These are phyloP conservation scores for Letharia columbiana DNA, from an alignment of 495 filamentous ascomycete species.

Conservation along the genomic window DNA sequence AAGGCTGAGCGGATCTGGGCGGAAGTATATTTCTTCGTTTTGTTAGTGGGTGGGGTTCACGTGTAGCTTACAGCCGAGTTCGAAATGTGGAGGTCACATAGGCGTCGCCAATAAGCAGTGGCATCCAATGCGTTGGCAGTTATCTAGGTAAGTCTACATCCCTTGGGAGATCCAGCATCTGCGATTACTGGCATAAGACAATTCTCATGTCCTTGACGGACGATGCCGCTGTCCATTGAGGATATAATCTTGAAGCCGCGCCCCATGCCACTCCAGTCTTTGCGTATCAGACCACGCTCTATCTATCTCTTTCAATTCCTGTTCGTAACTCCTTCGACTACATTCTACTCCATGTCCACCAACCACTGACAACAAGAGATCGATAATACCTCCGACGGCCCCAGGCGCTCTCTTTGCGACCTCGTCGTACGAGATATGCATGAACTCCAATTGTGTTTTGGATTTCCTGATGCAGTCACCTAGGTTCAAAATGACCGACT, in stretches of 20 bases:
- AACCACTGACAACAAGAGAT: neutral
- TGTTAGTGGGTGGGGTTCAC: neutral
- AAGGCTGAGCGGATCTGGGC: neutral
- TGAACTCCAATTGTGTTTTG: neutral
- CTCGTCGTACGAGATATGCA: neutral
- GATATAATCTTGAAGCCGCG: neutral
- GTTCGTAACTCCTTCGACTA: too few relatives aligned
- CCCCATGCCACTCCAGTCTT: neutral
- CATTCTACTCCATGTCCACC: neutral
- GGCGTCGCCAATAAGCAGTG: neutral
- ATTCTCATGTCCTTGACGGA: neutral
- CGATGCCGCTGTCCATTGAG: neutral
- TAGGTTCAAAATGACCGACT: neutral
- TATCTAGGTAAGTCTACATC: neutral
- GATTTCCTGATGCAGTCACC: neutral
- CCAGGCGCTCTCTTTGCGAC: neutral
- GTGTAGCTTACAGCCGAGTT: neutral
- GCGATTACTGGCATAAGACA: neutral
- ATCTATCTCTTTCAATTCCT: neutral
- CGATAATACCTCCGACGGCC: too few relatives aligned
- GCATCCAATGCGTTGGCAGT: neutral
- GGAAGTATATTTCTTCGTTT: neutral
- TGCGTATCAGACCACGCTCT: neutral
- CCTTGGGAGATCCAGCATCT: neutral
- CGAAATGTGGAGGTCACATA: neutral